Conservation (phyloP, 345 rosid genomes). For the Psidium guajava region DNA sequence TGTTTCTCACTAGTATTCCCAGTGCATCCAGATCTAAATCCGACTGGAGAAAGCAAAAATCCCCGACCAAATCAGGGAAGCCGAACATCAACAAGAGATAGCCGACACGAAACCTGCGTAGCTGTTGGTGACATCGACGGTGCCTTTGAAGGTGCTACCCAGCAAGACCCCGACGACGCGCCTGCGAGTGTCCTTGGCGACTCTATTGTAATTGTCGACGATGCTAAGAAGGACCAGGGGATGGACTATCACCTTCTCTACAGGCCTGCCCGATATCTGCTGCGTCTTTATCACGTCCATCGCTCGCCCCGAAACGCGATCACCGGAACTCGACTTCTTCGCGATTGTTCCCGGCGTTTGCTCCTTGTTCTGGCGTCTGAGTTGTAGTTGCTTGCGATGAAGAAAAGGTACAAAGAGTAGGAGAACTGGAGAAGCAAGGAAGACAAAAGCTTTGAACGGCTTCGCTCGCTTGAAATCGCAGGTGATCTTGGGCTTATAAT, state of each 20-base stretch:
- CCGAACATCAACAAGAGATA: not conserved
- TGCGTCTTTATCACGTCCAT: constrained; percentile 97
- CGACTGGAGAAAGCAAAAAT: not conserved
- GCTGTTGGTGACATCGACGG: constrained; percentile 88
- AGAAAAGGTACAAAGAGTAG: not conserved
- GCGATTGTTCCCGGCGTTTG: not conserved
- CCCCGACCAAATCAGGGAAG: not conserved
- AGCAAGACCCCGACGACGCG: constrained; percentile 82
- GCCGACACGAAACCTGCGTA: constrained; percentile 46
- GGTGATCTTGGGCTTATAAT: not conserved
- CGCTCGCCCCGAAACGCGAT: not conserved
- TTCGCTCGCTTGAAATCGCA: not conserved
- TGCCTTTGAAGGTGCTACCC: constrained; percentile 65
- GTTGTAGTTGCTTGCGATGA: not conserved
- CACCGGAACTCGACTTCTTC: not conserved
- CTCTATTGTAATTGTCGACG: constrained; percentile 91
- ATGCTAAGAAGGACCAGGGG: constrained; percentile 94
- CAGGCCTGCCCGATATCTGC: constrained; percentile 63
- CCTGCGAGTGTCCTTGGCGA: constrained; percentile 81
- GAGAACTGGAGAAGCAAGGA: not conserved
- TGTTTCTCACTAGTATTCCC: not conserved
- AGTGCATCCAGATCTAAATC: not conserved
- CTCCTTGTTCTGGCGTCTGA: not conserved
- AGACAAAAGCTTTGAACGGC: not conserved
- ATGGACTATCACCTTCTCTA: constrained; percentile 89